phyloP scores from a whole-genome alignment of 2,329 filamentous ascomycete species.

The Alternaria incomplexa region DNA sequence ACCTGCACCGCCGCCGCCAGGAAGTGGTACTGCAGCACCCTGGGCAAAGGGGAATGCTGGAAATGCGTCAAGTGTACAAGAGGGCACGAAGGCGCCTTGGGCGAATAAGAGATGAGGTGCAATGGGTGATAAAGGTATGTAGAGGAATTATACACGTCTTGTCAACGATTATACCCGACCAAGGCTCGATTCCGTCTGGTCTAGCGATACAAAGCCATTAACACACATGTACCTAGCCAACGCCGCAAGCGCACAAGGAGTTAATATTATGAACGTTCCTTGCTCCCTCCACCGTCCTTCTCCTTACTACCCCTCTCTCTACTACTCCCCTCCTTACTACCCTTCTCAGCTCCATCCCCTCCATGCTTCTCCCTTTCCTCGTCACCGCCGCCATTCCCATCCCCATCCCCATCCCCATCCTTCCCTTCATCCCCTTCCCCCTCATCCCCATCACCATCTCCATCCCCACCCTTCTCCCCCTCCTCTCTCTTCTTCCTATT shows the following conservation, averaged over 20 bases:
- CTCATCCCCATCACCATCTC: too few relatives aligned
- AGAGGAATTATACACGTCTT: background rate
- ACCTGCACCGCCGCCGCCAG: slow-evolving; percentile 20
- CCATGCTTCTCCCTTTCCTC: background rate
- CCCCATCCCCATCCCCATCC: background rate
- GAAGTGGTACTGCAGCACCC: slow-evolving; percentile 30
- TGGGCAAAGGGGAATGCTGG: slow-evolving; percentile 24
- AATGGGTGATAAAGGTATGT: background rate
- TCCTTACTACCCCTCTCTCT: background rate
- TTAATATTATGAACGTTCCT: background rate
- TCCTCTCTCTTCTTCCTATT: background rate
- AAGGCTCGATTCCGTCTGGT: background rate
- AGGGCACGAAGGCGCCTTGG: slow-evolving; percentile 33
- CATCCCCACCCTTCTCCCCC: background rate
- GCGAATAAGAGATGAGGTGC: slow-evolving; percentile 18
- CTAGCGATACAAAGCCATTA: background rate
- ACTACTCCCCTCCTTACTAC: background rate
- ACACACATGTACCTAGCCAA: background rate
- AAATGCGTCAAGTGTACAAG: slow-evolving; percentile 4
- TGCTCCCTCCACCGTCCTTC: background rate
- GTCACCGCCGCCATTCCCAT: too few relatives aligned
- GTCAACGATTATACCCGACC: background rate
- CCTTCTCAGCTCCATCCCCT: background rate
- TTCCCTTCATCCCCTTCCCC: background rate
- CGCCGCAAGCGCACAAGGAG: background rate